Base-by-base conservation (phyloP, 73 alveolate species). In the Tetrahymena malaccensis region DNA sequence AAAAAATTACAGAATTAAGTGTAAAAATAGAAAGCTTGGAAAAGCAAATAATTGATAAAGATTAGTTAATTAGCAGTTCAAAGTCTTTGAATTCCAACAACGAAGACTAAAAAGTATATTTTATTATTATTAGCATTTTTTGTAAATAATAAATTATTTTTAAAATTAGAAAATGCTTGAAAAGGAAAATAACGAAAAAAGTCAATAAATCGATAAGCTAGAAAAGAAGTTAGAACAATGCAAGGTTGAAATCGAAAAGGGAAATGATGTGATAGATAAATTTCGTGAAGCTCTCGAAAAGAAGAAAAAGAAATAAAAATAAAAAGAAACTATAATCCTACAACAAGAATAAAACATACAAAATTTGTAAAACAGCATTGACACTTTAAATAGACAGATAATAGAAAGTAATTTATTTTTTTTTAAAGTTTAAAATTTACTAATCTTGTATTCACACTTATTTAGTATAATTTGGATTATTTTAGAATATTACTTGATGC, bases 21-120 rank as follows among this genome's bases (percentile, higher is more conserved):
- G 94, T 95, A 17, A 85, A 95, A 35, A 95, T 85, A n/a, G 97
- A 95, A 95, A 94, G 97, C 34, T 56, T 95, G 35, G 97, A 95
- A 57, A 95, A 95, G 44, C 25, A 22, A 44, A 25, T 95, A 31
- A 44, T 85, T 85, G 97, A 95, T 34, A 95, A 93, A 38, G 97
- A 95, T 12, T 55, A 95, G n/a, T 33, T 70, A 11, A 31, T 70
- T 17, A 70, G 31, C 89, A 70, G 89, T n/a, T 70, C 89, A 70
- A 70, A 70, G 37, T 70, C 89, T 3, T 70, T 70, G 21, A 85
- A 37, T 55, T 50, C 94, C 37, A 50, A 89, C 12, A 95, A 43
- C 43, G 94, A 95, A 95, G 93, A 95, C 43, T 93, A 89, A 95
- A 85, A 85, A 58, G 97, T 95, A 89, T 93, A 95, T 22, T 50